A percentile compares a stretch with the other conserved stretches of the same genome.
Conservation (phyloP, 129 eudicot genomes). For the Artemisia tridentata region DNA sequence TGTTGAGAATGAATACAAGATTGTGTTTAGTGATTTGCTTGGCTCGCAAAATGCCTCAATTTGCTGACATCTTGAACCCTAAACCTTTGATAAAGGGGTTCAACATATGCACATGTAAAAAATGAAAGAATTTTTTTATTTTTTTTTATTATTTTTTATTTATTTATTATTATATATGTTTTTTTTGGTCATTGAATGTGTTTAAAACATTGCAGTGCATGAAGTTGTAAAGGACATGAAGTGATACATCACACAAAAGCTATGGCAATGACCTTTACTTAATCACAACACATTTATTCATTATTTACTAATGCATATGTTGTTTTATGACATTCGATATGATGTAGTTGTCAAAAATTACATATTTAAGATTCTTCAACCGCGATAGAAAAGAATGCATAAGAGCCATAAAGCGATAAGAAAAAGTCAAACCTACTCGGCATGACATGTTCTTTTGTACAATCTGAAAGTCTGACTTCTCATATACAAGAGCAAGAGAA, state of each 20-base stretch:
- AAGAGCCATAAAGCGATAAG: constrained; percentile 7
- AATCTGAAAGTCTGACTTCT: constrained; percentile 17
- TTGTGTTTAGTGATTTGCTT: too few species aligned
- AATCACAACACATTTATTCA: constrained; percentile 34
- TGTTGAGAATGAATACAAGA: too few species aligned
- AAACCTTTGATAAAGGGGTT: too few species aligned
- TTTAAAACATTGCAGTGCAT: too few species aligned
- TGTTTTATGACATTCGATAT: constrained; percentile 28
- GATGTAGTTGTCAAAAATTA: constrained; percentile 22
- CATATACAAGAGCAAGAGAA: constrained; percentile 7
- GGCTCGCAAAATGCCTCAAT: too few species aligned
- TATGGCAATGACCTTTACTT: constrained; percentile 4
- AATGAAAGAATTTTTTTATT: too few species aligned
- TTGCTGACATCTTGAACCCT: too few species aligned
- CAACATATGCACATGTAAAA: too few species aligned
- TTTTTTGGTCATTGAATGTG: too few species aligned
- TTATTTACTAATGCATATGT: constrained; percentile 29
- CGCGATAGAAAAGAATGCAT: constrained; percentile 17
- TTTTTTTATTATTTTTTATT: too few species aligned
- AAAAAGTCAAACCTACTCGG: constrained; percentile 8
- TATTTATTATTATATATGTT: too few species aligned
- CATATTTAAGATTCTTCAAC: constrained; percentile 25
- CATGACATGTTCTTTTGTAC: constrained; percentile 29
- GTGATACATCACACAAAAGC: not conserved
- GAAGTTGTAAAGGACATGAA: too few species aligned